Conservation (phyloP, 202 grass and related monocot species). For the Saccharum hybrid region DNA sequence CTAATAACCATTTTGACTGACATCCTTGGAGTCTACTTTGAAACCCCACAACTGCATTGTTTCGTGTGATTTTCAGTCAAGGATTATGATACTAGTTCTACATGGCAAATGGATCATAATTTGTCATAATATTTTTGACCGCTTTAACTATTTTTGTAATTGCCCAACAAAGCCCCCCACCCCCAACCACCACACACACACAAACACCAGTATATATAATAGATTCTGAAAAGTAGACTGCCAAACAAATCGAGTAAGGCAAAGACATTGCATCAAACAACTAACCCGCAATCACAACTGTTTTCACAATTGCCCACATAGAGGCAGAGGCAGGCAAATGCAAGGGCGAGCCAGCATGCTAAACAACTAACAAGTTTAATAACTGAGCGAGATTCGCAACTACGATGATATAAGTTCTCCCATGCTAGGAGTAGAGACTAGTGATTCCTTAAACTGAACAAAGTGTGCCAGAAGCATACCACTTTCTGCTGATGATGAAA, state of each 20-base stretch:
- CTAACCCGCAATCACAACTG: background rate
- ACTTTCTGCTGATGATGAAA: background rate
- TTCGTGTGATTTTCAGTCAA: background rate
- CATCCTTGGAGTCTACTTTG: background rate
- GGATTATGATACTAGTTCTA: background rate
- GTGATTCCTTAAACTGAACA: no score
- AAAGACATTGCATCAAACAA: background rate
- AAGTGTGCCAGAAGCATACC: no score
- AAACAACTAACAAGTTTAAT: background rate
- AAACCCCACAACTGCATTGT: background rate
- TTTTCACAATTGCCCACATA: background rate
- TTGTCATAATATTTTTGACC: background rate
- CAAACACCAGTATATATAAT: background rate
- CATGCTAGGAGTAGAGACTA: background rate
- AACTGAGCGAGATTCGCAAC: background rate
- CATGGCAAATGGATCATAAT: background rate
- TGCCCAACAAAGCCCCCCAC: background rate
- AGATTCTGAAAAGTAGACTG: background rate
- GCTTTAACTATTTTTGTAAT: background rate
- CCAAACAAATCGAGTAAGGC: background rate
- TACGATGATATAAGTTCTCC: background rate
- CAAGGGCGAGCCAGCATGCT: background rate
- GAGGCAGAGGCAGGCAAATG: background rate
- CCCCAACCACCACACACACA: background rate
- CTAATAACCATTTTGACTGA: conserved; percentile 29